These are phyloP conservation scores for Penicillium pancosmium DNA, from an alignment of 495 filamentous ascomycete genomes.

Conservation along the genomic window DNA sequence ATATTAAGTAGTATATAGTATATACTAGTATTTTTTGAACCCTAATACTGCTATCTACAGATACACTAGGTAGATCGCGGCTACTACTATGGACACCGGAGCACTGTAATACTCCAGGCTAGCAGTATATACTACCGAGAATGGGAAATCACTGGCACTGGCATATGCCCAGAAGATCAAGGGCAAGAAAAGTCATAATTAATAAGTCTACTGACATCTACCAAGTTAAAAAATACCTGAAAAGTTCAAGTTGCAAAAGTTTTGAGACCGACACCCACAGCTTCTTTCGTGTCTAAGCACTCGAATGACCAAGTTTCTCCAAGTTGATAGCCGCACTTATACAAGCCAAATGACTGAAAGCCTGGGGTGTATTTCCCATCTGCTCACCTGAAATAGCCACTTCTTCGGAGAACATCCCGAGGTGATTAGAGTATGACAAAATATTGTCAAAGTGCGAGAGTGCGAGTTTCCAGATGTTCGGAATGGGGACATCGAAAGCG, in stretches of 20 bases:
- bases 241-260: too few relatives aligned
- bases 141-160: neutral
- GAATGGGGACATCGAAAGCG: slow-evolving; percentile 60
- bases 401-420: slow-evolving; percentile 77
- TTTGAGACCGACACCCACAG: too few relatives aligned
- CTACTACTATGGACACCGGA: too few relatives aligned
- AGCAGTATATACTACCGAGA: too few relatives aligned
- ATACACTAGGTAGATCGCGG: too few relatives aligned
- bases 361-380: slow-evolving; percentile 74
- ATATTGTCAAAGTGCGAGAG: slow-evolving; percentile 74
- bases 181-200: neutral
- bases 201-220: neutral
- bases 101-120: too few relatives aligned
- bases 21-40: too few relatives aligned
- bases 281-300: neutral
- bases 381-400: slow-evolving; percentile 71
- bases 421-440: slow-evolving; percentile 70
- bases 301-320: slow-evolving; percentile 36
- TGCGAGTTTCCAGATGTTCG: slow-evolving; percentile 61
- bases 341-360: slow-evolving; percentile 71
- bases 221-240: too few relatives aligned
- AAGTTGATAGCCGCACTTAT: slow-evolving; percentile 75
- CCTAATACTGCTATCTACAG: too few relatives aligned
- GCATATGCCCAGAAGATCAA: neutral
- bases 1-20: neutral